Conservation (phyloP, 164 flowering plant genomes). For the Malania oleifera region DNA sequence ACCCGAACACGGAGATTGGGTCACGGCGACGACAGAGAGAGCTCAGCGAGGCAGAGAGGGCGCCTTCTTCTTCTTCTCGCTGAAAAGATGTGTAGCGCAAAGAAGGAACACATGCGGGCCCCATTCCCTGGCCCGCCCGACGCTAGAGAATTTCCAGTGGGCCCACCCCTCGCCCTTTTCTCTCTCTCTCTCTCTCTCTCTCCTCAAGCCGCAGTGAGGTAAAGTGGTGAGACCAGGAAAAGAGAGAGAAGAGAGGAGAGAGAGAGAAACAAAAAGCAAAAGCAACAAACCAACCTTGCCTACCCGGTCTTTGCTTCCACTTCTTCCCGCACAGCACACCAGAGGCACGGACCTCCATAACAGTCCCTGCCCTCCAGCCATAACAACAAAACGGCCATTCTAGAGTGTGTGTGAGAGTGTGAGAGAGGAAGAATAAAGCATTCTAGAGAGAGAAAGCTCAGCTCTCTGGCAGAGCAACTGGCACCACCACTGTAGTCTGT, state of each 20-base stretch:
- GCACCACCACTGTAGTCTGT: no score
- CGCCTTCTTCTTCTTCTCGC: constrained; percentile 10
- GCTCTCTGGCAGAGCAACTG: no score
- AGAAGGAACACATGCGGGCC: constrained; percentile 15
- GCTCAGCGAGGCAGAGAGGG: neutral
- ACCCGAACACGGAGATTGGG: no score
- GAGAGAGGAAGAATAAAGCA: neutral
- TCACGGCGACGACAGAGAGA: neutral
- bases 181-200: neutral
- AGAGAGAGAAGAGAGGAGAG: no score
- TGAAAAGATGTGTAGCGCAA: constrained; percentile 27
- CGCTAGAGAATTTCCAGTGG: neutral
- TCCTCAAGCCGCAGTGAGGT: no score
- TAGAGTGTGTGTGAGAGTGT: neutral
- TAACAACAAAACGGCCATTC: neutral
- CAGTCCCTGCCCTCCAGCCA: neutral
- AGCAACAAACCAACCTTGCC: no score
- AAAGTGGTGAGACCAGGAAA: no score
- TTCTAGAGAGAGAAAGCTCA: constrained; percentile 1
- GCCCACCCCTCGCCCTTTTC: neutral
- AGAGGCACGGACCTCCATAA: no score
- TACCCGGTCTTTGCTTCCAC: no score
- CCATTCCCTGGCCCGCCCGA: neutral
- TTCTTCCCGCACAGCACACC: no score
- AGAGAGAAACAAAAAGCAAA: no score